Base-by-base conservation (phyloP, 2,329 filamentous ascomycete species). In the Ophiostoma quercus region DNA sequence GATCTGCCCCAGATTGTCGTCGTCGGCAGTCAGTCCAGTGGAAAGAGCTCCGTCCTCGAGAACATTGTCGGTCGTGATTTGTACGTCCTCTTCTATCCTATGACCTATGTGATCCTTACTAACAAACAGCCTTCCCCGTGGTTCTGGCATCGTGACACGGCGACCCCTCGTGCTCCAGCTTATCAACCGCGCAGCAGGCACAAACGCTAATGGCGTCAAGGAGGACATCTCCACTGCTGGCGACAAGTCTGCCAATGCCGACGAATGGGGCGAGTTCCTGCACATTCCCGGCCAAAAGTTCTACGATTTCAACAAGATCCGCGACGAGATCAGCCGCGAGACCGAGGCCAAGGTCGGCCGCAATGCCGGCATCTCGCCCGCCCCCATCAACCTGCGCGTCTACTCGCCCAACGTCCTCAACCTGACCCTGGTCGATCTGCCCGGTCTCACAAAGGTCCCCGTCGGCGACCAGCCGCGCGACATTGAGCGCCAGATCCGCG, bases 51-150 rank as follows among this genome's bases (percentile, higher is more conserved):
- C 22, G 95, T 99, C 75, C 82, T 99, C 77, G 95, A 99, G 82
- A 99, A 99, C 78, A 99, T 99, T 77, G 95, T 99, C 71, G 95
- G 95, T 71, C 88, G 95, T 84, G 95, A 99, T 83, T 99, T 99
- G 94, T 98, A 85, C 83, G 92, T 85, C 71, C n/a, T 14, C 9
- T 25, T 41, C 22, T 25, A 25, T 67, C 1, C 7, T 29, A 8
- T 34, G 9, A 19, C 29, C 25, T 12, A 32, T 67, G 25, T 29
- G 25, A 29, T 29, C 25, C 25, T 29, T 29, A 63, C 66, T 68
- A 57, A 70, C 67, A 11, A 12, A 0, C 77, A 98, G 94, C 82
- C 84, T 99, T 77, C 95, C 95, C 76, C 92, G 95, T 88, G 95
- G 95, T 76, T 96, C 94, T 74, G 95, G 95, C 80, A 99, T 99